Evolutionary conservation across 345 rosid species (phyloP).

Genomic region (Arabidopsis suecica): DNA sequence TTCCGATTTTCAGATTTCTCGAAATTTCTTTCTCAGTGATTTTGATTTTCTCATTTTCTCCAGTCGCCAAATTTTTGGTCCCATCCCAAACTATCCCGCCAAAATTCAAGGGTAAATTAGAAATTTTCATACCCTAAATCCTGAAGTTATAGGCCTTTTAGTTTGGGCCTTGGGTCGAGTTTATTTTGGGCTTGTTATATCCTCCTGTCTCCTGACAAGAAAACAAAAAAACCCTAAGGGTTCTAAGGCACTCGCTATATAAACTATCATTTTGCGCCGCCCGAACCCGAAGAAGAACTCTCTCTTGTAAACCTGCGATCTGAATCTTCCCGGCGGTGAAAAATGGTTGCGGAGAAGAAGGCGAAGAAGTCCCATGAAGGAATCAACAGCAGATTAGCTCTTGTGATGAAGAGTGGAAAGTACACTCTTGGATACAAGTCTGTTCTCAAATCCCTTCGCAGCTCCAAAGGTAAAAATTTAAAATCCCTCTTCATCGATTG

Average conservation of each 20-base stretch:
- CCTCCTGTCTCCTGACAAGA: neutral
- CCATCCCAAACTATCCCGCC: conserved; percentile 41
- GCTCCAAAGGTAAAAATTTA: conserved; percentile 57
- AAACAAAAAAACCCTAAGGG: conserved; percentile 26
- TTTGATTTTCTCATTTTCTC: conserved; percentile 2
- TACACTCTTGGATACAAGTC: conserved; percentile 78
- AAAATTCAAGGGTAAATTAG: conserved; percentile 7
- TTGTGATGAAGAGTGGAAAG: conserved; percentile 86
- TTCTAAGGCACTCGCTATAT: conserved; percentile 26
- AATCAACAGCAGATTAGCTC: conserved; percentile 81
- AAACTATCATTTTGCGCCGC: conserved; percentile 32
- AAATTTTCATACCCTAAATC: neutral
- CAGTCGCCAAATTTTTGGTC: conserved; percentile 9
- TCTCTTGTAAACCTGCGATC: conserved; percentile 17
- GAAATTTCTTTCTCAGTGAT: neutral
- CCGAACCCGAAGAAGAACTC: neutral
- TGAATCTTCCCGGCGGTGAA: conserved; percentile 22
- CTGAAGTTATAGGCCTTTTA: neutral
- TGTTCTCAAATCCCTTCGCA: conserved; percentile 70
- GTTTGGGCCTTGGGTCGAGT: neutral
- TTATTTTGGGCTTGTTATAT: neutral
- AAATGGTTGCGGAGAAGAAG: conserved; percentile 47
- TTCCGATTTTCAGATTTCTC: conserved; percentile 25
- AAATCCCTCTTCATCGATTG: neutral
- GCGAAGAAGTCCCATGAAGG: conserved; percentile 86